These are phyloP conservation scores for Apiotrichum mycotoxinovorans DNA, from an alignment of 1,284 basidiomycete species.

Conservation along the genomic window DNA sequence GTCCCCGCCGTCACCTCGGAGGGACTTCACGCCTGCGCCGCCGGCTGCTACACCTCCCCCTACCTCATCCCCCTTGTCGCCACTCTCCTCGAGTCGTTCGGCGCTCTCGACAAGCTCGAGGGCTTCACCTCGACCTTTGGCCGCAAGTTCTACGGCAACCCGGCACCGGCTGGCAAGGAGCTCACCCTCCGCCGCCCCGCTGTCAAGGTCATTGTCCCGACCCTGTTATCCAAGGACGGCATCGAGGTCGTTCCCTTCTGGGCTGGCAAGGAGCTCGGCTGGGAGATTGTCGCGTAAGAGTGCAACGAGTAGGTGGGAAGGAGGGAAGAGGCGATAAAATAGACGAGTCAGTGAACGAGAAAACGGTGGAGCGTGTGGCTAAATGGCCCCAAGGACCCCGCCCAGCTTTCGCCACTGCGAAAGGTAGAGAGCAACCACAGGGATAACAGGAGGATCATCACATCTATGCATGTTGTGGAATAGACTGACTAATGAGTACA, in stretches of 20 bases:
- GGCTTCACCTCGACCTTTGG: slow-evolving; percentile 75
- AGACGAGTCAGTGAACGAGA: too few species aligned
- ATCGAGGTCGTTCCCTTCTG: slow-evolving; percentile 82
- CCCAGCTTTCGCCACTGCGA: too few species aligned
- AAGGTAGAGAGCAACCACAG: too few species aligned
- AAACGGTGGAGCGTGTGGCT: too few species aligned
- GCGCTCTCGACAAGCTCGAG: slow-evolving; percentile 72
- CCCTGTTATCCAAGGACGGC: slow-evolving; percentile 53
- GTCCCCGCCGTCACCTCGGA: slow-evolving; percentile 53
- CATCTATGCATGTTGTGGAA: too few species aligned
- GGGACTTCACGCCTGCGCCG: slow-evolving; percentile 69
- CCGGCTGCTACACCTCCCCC: slow-evolving; percentile 88
- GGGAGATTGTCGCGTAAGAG: slow-evolving; percentile 62
- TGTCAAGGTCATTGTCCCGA: slow-evolving; percentile 52
- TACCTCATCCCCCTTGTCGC: slow-evolving; percentile 81
- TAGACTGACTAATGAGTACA: too few species aligned
- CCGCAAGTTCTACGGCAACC: slow-evolving; percentile 69
- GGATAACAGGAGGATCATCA: too few species aligned
- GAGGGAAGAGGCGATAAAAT: too few species aligned
- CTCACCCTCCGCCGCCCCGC: slow-evolving; percentile 49
- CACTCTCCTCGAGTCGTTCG: slow-evolving; percentile 76
- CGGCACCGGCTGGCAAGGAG: slow-evolving; percentile 43
- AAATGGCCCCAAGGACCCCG: too few species aligned
- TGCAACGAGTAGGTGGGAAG: too few species aligned
- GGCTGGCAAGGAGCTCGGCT: slow-evolving; percentile 77